phyloP scores from a whole-genome alignment of 176 grass and related monocot species.

The Aegilops umbellulata region DNA sequence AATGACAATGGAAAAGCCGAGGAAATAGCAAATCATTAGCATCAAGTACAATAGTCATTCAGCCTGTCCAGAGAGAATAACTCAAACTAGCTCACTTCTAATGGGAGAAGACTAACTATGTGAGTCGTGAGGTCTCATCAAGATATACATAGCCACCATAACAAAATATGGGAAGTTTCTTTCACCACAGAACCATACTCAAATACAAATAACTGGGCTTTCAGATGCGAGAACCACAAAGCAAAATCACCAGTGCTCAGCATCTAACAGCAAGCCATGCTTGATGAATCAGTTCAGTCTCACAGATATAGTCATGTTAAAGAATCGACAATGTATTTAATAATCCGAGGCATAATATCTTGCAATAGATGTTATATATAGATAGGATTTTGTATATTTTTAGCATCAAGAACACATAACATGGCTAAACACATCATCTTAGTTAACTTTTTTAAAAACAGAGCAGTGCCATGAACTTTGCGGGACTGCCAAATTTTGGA shows the following conservation, averaged over 20 bases:
- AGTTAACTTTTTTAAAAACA: background rate
- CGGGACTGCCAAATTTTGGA: background rate
- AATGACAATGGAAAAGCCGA: background rate
- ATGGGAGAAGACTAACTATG: background rate
- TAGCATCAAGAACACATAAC: conserved; percentile 9
- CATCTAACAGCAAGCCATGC: background rate
- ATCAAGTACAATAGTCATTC: background rate
- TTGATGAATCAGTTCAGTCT: background rate
- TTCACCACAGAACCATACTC: background rate
- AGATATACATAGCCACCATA: background rate
- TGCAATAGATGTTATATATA: background rate
- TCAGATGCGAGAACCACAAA: background rate
- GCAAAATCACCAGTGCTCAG: background rate
- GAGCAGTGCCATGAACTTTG: conserved; percentile 14
- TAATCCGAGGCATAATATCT: background rate
- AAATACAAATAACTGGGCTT: background rate
- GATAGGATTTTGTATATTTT: conserved; percentile 1
- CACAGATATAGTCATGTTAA: background rate
- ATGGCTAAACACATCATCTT: background rate
- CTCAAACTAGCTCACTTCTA: background rate
- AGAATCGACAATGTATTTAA: background rate
- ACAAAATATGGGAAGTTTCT: background rate
- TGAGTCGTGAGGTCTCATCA: background rate
- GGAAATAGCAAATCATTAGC: background rate
- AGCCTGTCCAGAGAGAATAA: background rate